Evolutionary conservation across 805 yeast genomes (phyloP).

Genomic region (Myxozyma geophila): DNA sequence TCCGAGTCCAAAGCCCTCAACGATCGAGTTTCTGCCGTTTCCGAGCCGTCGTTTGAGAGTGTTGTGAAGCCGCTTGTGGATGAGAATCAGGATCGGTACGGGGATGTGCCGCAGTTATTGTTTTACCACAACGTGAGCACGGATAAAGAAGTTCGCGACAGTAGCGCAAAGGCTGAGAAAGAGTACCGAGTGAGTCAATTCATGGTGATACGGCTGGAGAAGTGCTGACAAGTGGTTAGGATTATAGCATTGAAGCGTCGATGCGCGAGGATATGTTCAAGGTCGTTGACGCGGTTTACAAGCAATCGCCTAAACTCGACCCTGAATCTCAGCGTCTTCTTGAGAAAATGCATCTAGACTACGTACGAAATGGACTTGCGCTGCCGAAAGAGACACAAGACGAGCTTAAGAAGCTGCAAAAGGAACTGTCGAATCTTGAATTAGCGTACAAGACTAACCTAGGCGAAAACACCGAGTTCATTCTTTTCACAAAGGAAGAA

Average conservation of each 20-base stretch:
- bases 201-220: background rate
- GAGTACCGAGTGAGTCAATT: constrained; percentile 20
- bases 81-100: constrained; percentile 55
- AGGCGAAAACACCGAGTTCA: constrained; percentile 51
- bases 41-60: constrained; percentile 60
- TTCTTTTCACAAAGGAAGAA: constrained; percentile 65
- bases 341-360: constrained; percentile 60
- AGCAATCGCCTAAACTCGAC: constrained; percentile 47
- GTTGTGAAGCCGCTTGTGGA: constrained; percentile 59
- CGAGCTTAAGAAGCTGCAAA: constrained; percentile 62
- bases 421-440: constrained; percentile 59
- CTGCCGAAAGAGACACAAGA: constrained; percentile 60
- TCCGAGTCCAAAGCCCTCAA: constrained; percentile 52
- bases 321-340: constrained; percentile 62
- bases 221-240: constrained; percentile 45
- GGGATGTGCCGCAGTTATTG: constrained; percentile 56
- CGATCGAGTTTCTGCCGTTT: constrained; percentile 58
- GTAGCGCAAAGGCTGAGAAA: constrained; percentile 67
- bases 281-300: constrained; percentile 59
- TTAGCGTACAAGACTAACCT: constrained; percentile 65
- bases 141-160: constrained; percentile 68
- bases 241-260: constrained; percentile 64
- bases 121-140: constrained; percentile 77
- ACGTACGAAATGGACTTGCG: constrained; percentile 70
- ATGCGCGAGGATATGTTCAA: constrained; percentile 69